Base-by-base conservation (phyloP, 768 basidiomycete genomes). In the Leccinum subgranulosum region DNA sequence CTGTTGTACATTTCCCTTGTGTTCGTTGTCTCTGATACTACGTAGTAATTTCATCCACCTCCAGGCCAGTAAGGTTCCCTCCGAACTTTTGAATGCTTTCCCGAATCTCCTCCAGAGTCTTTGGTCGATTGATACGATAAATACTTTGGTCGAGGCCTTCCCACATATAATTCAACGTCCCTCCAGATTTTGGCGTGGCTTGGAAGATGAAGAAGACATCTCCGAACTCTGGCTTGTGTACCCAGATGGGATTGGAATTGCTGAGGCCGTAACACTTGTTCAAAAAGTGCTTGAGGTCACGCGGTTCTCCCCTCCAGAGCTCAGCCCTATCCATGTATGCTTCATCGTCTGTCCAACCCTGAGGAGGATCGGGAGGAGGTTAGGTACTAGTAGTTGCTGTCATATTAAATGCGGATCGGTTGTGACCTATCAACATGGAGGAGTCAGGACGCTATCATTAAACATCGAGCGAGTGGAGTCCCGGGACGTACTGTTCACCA, bases 181-280 rank as follows among this genome's bases (percentile, higher is more conserved):
- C 19, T 31, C 54, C 41, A 23, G 21, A 25, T 12, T 9, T 56
- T 23, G 55, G 39, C 3, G 4, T 25, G 29, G 36, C 50, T n/a
- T 27, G 29, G 58, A 59, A 60, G 50, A 59, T 19, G 33, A 47
- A 58, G n/a, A 53, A 7, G 14, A 21, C 10, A 10, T 52, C 27
- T 7, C 50, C 51, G 5, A 27, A 21, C 9, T 33, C 1, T 4
- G 36, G 50, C 12, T 41, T n/a, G 7, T 33, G 34, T 17, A 27
- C 27, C 36, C 50, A 59, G 33, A 53, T 10, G n/a, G 34, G 36
- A 6, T 31, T n/a, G 6, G 29, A 19, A 9, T 51, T 25, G 6
- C 19, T 28, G 34, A 51, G 27, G 28, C 6, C 14, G 34, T 25
- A 39, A 4, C 10, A 4, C 6, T 10, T 36, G 19, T 6, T 34